Base-by-base conservation (phyloP, 345 rosid genomes). In the Jatropha curcas region DNA sequence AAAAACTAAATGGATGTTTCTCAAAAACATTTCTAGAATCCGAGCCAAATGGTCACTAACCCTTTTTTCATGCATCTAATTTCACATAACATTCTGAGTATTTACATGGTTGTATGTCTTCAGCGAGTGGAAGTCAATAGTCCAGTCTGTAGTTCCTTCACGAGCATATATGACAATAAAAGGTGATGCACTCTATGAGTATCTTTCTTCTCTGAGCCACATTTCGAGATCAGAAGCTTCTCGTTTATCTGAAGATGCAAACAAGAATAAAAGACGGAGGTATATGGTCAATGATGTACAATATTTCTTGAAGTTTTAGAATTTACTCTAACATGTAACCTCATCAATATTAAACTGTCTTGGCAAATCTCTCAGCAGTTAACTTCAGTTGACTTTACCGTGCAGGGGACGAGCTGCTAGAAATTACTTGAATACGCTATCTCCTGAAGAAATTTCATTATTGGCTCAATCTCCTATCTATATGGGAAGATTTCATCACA, bases 171-270 rank as follows among this genome's bases (percentile, higher is more conserved):
- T 81, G 82, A 73, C 83, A 16, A 57, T 89, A 76, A 90, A 83
- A 83, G 96, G 94, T 64, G 61, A 66, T 61, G 84, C 91, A 58
- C 86, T 85, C 61, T 84, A 85, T 56, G 98, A 96, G 74, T 96
- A 91, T 72, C 74, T 86, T 68, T 90, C 97, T 70, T 88, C 88
- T 45, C 75, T 96, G 66, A 71, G 89, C 55, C 70, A 74, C 74
- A 93, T 96, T 67, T 87, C 96, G 70, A 86, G 88, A 82, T 81
- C 85, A 13, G 92, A 88, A 83, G 74, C 88, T 74, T 85, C 88
- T 58, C 89, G 88, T 65, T 45, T 86, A 71, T 84, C 89, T 1
- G 77, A 74, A 46, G 79, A 79, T 79, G 76, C 37, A 33, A 71
- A 74, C 76, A 71, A 59, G 34, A 66, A 79, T 62, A 87, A 72